Evolutionary conservation across 441 rosid genomes (phyloP).

Genomic region (Populus trichocarpa): DNA sequence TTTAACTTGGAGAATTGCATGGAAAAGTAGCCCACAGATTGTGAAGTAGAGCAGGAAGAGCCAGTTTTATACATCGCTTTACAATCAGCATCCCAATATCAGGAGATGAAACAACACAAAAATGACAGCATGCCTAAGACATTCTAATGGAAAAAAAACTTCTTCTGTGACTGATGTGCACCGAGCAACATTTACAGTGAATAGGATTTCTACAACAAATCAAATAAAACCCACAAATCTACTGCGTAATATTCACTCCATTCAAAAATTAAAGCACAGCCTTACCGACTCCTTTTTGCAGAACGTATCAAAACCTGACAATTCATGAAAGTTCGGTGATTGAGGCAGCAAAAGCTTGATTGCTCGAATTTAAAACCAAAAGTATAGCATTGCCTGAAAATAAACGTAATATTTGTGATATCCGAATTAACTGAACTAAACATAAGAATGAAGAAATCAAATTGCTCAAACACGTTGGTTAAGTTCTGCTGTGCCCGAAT

Average conservation of each 20-base stretch:
- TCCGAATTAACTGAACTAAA: slow-evolving; percentile 1
- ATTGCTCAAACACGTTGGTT: too few species aligned
- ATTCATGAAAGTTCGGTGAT: background rate
- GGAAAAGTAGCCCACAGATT: background rate
- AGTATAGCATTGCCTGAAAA: slow-evolving; percentile 77
- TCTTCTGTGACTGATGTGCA: background rate
- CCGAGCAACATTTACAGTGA: background rate
- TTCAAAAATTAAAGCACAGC: background rate
- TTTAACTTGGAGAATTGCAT: too few species aligned
- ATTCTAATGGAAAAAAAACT: background rate
- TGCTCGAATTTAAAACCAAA: slow-evolving; percentile 52
- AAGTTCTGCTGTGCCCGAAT: background rate
- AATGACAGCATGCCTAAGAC: background rate
- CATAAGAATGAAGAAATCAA: background rate
- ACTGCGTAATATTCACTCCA: background rate
- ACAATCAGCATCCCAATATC: background rate
- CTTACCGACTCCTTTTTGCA: background rate
- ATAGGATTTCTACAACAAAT: background rate
- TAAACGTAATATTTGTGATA: slow-evolving; percentile 6
- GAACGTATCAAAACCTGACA: background rate
- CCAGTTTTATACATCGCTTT: background rate
- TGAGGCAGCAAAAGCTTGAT: background rate
- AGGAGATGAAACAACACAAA: background rate
- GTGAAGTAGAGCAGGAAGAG: background rate
- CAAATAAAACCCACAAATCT: background rate